Evolutionary conservation across 2,329 filamentous ascomycete genomes (phyloP).

Genomic region (Pestalotiopsis sp.): DNA sequence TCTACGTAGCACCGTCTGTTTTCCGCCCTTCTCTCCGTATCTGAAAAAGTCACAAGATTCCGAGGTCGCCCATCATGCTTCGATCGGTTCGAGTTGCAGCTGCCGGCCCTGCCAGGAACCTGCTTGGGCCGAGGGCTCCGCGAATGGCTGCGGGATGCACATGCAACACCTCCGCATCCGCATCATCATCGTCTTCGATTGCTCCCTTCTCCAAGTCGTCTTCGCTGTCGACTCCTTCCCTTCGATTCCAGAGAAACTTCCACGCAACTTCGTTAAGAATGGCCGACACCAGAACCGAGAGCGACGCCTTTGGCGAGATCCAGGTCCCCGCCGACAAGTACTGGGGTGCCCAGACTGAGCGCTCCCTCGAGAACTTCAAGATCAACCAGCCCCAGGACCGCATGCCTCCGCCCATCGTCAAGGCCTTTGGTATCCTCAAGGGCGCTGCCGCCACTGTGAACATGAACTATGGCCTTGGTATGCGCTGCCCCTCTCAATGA

Average conservation of each 20-base stretch:
- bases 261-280: conserved; percentile 52
- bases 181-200: conserved; percentile 24
- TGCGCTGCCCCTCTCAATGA: conserved; percentile 22
- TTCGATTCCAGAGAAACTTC: conserved; percentile 38
- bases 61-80: conserved; percentile 31
- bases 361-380: conserved; percentile 95
- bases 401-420: conserved; percentile 91
- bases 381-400: conserved; percentile 99
- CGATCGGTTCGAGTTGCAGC: conserved; percentile 38
- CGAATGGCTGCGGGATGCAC: conserved; percentile 33
- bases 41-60: conserved; percentile 2
- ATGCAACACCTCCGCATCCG: conserved; percentile 30
- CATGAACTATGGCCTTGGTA: conserved; percentile 89
- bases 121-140: conserved; percentile 37
- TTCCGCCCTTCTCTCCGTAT: not conserved
- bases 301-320: conserved; percentile 96
- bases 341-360: conserved; percentile 97
- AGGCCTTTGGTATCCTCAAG: conserved; percentile 96
- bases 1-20: not conserved
- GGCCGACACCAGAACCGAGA: conserved; percentile 76
- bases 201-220: conserved; percentile 21
- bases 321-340: conserved; percentile 92
- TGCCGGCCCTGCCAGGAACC: conserved; percentile 31
- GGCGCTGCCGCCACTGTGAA: conserved; percentile 95
- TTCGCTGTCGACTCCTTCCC: conserved; percentile 24